These are phyloP conservation scores for Penicillium crystallinum DNA, from an alignment of 495 filamentous ascomycete genomes.

Conservation along the genomic window DNA sequence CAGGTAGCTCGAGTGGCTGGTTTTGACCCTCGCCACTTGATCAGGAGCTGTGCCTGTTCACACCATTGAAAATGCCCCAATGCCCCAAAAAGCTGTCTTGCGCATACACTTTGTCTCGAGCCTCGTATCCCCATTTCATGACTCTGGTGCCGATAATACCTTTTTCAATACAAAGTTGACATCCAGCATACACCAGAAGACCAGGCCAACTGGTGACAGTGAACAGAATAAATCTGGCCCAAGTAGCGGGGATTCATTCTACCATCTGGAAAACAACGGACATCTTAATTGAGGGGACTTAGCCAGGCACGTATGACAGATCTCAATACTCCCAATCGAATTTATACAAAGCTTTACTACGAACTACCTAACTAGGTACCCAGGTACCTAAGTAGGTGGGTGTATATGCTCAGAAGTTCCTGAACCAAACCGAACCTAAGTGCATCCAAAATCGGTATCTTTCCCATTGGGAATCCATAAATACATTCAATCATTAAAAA, in stretches of 20 bases:
- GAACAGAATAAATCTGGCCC: no score
- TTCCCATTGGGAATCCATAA: neutral
- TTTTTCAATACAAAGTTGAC: constrained; percentile 35
- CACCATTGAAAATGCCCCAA: constrained; percentile 40
- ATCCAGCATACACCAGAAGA: constrained; percentile 39
- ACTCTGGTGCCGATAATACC: constrained; percentile 22
- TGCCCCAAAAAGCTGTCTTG: constrained; percentile 28
- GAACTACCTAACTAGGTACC: no score
- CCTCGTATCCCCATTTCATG: constrained; percentile 20
- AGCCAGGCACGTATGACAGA: no score
- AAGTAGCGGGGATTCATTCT: no score
- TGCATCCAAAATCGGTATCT: neutral
- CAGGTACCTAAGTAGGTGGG: no score
- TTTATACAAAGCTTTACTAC: no score
- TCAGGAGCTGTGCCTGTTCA: constrained; percentile 35
- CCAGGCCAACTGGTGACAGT: no score
- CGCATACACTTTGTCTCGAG: constrained; percentile 23
- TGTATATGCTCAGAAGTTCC: neutral
- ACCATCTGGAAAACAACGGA: no score
- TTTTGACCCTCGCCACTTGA: constrained; percentile 29
- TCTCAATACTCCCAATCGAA: no score
- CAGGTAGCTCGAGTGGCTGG: constrained; percentile 22
- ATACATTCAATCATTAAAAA: constrained; percentile 4
- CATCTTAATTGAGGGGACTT: no score
- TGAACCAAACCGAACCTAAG: neutral